Evolutionary conservation across 1,139 yeast species (phyloP), one percentile per base, ranked within the genome.

Genomic region (Yamadazyma diddensiae): DNA sequence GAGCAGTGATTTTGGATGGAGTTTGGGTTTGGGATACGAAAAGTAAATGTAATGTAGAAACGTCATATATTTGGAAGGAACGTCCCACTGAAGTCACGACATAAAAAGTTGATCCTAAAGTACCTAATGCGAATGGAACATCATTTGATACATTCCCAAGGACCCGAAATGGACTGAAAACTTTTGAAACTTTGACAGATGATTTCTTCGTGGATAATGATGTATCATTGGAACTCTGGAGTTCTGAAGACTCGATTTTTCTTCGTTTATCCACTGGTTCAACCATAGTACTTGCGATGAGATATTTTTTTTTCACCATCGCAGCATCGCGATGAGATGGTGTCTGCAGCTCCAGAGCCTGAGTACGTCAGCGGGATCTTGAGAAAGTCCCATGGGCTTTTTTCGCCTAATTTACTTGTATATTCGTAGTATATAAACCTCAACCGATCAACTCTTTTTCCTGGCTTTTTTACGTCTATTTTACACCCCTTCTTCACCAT

Each of bases 61-160:
- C 95, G 62, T 92, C 98, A 52, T 85, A 94, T 23, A 92, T 86
- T 57, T 92, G 98, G 60, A 92, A 87, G 1, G 94, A 75, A 37
- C 79, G 72, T 4, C 97, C 98, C 17, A 92, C 95, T 22, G 87
- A 80, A 0, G 98, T 90, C 9, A 85, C 95, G 29, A 87, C 77
- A 48, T 90, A 83, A 50, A 84, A 90, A 1, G 94, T 80, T 12
- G 86, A 73, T 36, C 99, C 99, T 37, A 92, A 69, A 1, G 92
- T 79, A 19, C 97, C 95, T 21, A 88, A 67, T 8, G 96, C 87
- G 54, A 88, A 84, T 2, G 97, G 97, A 1, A 75, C 70, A 20
- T 78, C 82, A 51, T 87, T 86, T 21, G 87, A 70, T 17, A 83
- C 86, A 52, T 80, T 80, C 6, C 94, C 94, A 6, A 70, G 43